Evolutionary conservation across 148 eudicot genomes (phyloP), one percentile per base, ranked within the genome.

Genomic region (Chenopodium album): DNA sequence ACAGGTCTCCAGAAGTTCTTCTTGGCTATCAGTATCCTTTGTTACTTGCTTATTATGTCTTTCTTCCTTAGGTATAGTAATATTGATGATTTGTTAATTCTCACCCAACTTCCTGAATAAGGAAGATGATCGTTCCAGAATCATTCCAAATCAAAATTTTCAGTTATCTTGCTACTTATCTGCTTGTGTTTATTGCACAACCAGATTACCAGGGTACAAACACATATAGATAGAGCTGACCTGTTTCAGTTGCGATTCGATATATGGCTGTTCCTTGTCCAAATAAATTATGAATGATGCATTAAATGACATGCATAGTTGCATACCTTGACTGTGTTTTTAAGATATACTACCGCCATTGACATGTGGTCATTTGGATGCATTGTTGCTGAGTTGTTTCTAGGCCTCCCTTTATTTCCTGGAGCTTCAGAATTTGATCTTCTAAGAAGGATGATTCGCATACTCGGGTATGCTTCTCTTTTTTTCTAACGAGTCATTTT

Each of bases 311-410:
- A 14, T 82, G 62, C 73, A 47, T 77, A 76, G 90, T 94, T 93
- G 62, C 77, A 47, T 77, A 76, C 91, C 96, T 93, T 95, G 85
- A 92, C 89, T 81, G 47, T 46, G 6, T 74, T 66, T 83, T 76
- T 72, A 85, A 95, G 99, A 83, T 95, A 96, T 83, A 88, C 94
- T 78, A 94, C 99, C 73, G 95, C 95, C 56, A 96, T 96, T 83
- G 99, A 96, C 86, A 96, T 96, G 98, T 96, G 99, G 99, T 96
- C 99, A 23, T 96, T 96, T 84, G 99, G 99, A 34, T 96, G 99
- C 88, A 96, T 96, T 76, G 98, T 96, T 73, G 99, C 98, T 78
- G 99, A 96, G 86, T 82, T 96, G 82, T 96, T 92, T 88, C 79
- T 96, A 82, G 99, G 99, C 66, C 89, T 92, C 63, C 99, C 99